A percentile compares a stretch with the other conserved stretches of the same genome.
Conservation (phyloP, 257 asterid genomes). For the Anisodus tanguticus region DNA sequence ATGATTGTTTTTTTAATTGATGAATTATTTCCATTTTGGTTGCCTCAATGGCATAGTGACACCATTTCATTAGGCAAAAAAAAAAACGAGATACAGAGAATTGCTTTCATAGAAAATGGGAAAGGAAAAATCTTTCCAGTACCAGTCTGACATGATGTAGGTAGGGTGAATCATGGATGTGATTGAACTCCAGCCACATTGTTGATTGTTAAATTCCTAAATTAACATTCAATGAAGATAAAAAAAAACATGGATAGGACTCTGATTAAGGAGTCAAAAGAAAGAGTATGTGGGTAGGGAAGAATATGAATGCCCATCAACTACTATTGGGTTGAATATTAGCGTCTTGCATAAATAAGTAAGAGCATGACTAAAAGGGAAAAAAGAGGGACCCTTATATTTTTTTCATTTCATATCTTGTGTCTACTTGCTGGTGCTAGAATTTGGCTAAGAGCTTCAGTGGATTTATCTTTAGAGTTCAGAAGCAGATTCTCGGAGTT, state of each 20-base stretch:
- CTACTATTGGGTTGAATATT: not conserved
- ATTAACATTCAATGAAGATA: not conserved
- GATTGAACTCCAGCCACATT: not conserved
- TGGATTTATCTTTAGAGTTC: not conserved
- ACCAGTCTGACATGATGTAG: not conserved
- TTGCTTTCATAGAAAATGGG: not conserved
- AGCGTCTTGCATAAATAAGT: not conserved
- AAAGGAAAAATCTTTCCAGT: not conserved
- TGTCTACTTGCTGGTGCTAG: not conserved
- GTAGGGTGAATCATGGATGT: constrained; percentile 16
- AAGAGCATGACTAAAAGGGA: not conserved
- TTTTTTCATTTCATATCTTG: not conserved
- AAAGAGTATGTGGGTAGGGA: not conserved
- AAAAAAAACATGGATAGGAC: not conserved
- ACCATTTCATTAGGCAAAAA: not conserved
- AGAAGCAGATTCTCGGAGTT: not conserved
- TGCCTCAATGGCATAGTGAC: not conserved
- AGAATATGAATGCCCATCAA: not conserved
- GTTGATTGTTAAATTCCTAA: not conserved
- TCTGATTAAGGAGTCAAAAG: not conserved
- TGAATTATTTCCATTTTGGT: not conserved
- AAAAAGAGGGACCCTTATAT: not conserved
- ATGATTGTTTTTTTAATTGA: not conserved
- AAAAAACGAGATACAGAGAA: not conserved
- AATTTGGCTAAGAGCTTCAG: constrained; percentile 23